Evolutionary conservation across 1,139 yeast species (phyloP).

Genomic region (Yamadazyma triangularis): DNA sequence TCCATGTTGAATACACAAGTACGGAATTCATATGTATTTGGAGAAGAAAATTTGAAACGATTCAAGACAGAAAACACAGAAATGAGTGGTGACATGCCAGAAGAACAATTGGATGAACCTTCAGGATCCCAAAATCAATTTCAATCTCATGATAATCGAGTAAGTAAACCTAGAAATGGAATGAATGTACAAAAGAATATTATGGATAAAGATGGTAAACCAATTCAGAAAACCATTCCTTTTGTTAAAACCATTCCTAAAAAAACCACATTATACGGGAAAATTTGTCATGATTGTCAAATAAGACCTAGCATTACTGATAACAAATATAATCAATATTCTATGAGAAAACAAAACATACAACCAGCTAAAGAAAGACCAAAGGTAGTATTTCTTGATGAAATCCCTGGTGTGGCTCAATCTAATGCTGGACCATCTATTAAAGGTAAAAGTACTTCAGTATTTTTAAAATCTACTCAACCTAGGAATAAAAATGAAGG

Average conservation of each 20-base stretch:
- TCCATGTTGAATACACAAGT: constrained; percentile 74
- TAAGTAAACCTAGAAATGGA: constrained; percentile 4
- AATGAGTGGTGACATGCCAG: constrained; percentile 12
- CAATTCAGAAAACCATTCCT: constrained; percentile 35
- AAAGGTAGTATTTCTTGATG: constrained; percentile 73
- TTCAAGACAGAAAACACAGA: constrained; percentile 46
- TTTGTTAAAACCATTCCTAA: constrained; percentile 80
- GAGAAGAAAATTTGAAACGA: constrained; percentile 76
- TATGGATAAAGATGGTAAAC: constrained; percentile 16
- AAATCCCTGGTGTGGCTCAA: constrained; percentile 82
- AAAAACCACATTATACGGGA: constrained; percentile 81
- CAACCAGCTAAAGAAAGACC: constrained; percentile 49
- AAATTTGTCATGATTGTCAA: constrained; percentile 88
- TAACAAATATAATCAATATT: constrained; percentile 55
- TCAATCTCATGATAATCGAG: constrained; percentile 1
- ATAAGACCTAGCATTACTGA: constrained; percentile 76
- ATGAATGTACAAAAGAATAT: constrained; percentile 12
- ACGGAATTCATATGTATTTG: constrained; percentile 82
- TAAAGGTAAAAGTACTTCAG: constrained; percentile 59
- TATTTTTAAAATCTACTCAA: constrained; percentile 46
- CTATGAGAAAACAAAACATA: constrained; percentile 45
- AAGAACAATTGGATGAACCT: constrained; percentile 14
- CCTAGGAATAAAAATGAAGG: constrained; percentile 54
- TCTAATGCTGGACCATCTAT: constrained; percentile 83
- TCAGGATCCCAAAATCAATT: no score